Percentiles rank a stretch among this genome's conserved stretches.
These are phyloP conservation scores for Calonectria hongkongensis DNA, from an alignment of 2,329 filamentous ascomycete species.

Conservation along the genomic window DNA sequence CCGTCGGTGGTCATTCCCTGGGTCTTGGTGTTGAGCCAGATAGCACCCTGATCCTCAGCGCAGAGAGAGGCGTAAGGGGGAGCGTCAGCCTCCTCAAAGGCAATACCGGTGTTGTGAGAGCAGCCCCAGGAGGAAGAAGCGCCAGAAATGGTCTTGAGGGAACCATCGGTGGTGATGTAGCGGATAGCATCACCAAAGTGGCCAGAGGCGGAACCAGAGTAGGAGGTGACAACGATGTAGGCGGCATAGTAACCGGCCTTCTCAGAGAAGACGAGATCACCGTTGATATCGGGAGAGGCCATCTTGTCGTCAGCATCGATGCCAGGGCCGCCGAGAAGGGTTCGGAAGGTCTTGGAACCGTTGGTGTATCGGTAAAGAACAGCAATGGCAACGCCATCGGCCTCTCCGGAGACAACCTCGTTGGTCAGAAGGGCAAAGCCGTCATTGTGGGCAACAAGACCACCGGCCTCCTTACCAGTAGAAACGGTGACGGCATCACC, in stretches of 20 bases:
- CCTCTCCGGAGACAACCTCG: slow-evolving; percentile 70
- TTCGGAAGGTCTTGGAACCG: slow-evolving; percentile 75
- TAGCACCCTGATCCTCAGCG: slow-evolving; percentile 77
- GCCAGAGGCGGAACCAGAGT: slow-evolving; percentile 71
- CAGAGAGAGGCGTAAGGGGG: slow-evolving; percentile 76
- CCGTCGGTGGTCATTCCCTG: slow-evolving; percentile 72
- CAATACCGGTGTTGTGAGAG: slow-evolving; percentile 79
- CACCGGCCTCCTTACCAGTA: slow-evolving; percentile 75
- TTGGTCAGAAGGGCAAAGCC: slow-evolving; percentile 79
- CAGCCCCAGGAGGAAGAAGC: slow-evolving; percentile 76
- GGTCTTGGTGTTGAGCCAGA: slow-evolving; percentile 78
- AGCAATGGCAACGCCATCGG: slow-evolving; percentile 71
- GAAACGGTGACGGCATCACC: slow-evolving; percentile 71
- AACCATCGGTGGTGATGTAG: slow-evolving; percentile 69
- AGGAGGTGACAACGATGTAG: slow-evolving; percentile 77
- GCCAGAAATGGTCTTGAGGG: slow-evolving; percentile 69
- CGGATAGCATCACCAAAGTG: slow-evolving; percentile 74
- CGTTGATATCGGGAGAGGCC: slow-evolving; percentile 76
- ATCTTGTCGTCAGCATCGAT: slow-evolving; percentile 68
- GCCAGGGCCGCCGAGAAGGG: slow-evolving; percentile 74
- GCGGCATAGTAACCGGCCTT: slow-evolving; percentile 74
- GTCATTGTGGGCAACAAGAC: slow-evolving; percentile 78
- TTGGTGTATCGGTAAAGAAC: slow-evolving; percentile 76
- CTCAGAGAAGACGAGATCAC: slow-evolving; percentile 77
- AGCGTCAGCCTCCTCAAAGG: slow-evolving; percentile 75